Evolutionary conservation across 2,329 filamentous ascomycete species (phyloP).

Genomic region (Fusarium sp.): DNA sequence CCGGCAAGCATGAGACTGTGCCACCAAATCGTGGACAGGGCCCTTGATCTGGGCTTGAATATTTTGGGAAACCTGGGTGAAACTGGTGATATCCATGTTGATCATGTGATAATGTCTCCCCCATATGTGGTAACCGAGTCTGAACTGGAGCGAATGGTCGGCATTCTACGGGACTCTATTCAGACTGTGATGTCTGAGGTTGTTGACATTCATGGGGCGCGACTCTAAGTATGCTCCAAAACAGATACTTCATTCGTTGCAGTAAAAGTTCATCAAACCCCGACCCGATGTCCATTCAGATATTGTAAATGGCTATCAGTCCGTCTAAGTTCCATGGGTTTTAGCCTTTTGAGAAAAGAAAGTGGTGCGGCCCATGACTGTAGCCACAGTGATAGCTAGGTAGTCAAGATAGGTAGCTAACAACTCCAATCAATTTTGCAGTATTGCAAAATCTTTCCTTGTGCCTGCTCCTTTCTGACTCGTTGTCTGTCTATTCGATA

Average conservation of each 20-base stretch:
- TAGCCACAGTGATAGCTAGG: background rate
- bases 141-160: background rate
- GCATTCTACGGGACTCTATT: background rate
- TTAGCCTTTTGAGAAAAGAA: background rate
- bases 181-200: background rate
- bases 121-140: background rate
- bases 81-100: background rate
- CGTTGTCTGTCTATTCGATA: background rate
- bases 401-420: background rate
- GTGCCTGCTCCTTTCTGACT: background rate
- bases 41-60: background rate
- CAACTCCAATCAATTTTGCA: background rate
- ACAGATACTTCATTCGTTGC: background rate
- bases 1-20: background rate
- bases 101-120: background rate
- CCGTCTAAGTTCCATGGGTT: background rate
- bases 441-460: background rate
- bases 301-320: background rate
- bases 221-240: background rate
- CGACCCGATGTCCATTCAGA: background rate
- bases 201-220: background rate
- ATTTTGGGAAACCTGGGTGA: constrained; percentile 1
- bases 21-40: background rate
- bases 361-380: background rate
- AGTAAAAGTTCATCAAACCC: background rate